Evolutionary conservation across 257 asterid species (phyloP).

Genomic region (Thymus mandschuricus): DNA sequence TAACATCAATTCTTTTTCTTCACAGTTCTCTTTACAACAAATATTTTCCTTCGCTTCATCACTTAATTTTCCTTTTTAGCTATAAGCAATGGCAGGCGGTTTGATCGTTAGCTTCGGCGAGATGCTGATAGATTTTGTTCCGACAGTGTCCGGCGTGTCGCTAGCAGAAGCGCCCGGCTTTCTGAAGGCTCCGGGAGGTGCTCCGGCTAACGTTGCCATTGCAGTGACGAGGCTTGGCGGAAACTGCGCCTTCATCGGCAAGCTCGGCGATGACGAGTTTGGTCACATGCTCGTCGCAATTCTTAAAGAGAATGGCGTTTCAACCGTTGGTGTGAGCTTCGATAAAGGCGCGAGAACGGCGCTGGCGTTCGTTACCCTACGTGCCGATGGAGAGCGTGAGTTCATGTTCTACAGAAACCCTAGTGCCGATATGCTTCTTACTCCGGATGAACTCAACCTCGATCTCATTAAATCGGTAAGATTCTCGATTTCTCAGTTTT

Average conservation of each 20-base stretch:
- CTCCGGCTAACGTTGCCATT: slow-evolving; percentile 83
- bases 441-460: not conserved
- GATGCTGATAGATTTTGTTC: slow-evolving; percentile 82
- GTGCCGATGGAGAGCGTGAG: slow-evolving; percentile 81
- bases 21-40: too few species aligned
- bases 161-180: slow-evolving; percentile 77
- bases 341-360: slow-evolving; percentile 70
- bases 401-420: slow-evolving; percentile 51
- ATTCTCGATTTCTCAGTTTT: not conserved
- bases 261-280: slow-evolving; percentile 32
- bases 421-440: slow-evolving; percentile 6
- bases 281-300: slow-evolving; percentile 74
- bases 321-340: slow-evolving; percentile 50
- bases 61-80: too few species aligned
- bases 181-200: slow-evolving; percentile 76
- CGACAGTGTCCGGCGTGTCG: slow-evolving; percentile 75
- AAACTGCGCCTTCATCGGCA: slow-evolving; percentile 49
- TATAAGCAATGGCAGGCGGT: slow-evolving; percentile 11
- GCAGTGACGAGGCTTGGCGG: slow-evolving; percentile 75
- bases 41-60: too few species aligned
- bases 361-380: slow-evolving; percentile 72
- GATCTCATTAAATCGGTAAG: not conserved
- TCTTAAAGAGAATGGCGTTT: slow-evolving; percentile 56
- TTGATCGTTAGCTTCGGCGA: slow-evolving; percentile 75
- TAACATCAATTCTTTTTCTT: too few species aligned